A percentile compares a stretch with the other conserved stretches of the same genome.
phyloP scores from a whole-genome alignment of 345 rosid genomes.

The Euphorbia pulcherrima region DNA sequence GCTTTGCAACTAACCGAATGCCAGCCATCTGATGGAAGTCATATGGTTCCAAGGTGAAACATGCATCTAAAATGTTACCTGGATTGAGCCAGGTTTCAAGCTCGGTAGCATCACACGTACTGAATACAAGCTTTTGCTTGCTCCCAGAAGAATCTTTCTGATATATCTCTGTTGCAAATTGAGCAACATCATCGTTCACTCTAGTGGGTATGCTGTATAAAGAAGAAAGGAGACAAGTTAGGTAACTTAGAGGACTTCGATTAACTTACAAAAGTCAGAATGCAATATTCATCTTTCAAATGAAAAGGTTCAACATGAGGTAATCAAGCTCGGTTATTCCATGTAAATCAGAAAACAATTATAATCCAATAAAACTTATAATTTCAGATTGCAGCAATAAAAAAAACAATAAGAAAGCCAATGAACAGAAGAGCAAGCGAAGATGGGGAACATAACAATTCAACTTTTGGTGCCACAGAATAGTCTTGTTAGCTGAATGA shows the following conservation, averaged over 20 bases:
- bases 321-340: neutral
- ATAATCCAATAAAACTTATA: neutral
- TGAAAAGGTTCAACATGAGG: neutral
- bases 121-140: constrained; percentile 45
- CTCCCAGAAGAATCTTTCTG: constrained; percentile 56
- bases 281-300: neutral
- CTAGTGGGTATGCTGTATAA: constrained; percentile 56
- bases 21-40: constrained; percentile 75
- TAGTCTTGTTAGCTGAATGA: neutral
- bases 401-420: neutral
- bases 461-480: neutral
- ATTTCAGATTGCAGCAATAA: neutral
- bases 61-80: constrained; percentile 58
- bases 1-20: constrained; percentile 59
- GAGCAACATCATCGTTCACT: constrained; percentile 38
- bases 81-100: constrained; percentile 37
- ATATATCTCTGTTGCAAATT: constrained; percentile 54
- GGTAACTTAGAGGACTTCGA: neutral
- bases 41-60: constrained; percentile 58
- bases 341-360: too few species aligned
- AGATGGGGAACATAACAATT: neutral
- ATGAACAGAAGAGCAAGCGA: neutral
- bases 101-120: constrained; percentile 45
- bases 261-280: neutral
- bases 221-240: constrained; percentile 4